phyloP scores from a whole-genome alignment of 495 filamentous ascomycete species.

The Hypomontagnella submonticulosa region DNA sequence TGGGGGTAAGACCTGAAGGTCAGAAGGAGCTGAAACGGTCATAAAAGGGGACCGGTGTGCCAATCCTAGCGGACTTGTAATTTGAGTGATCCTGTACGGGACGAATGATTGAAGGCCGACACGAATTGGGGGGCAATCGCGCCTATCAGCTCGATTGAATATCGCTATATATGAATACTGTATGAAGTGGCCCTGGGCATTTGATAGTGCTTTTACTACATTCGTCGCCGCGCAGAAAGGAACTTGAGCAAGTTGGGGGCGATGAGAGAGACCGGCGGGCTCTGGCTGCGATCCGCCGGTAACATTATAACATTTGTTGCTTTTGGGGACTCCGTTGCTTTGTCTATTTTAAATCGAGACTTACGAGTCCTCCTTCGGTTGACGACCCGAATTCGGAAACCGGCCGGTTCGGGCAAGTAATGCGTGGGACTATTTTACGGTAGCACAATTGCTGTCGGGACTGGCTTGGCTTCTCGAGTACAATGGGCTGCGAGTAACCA shows the following conservation, averaged over 20 bases:
- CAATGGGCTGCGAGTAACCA: conserved; percentile 30
- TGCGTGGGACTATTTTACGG: conserved; percentile 32
- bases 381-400: conserved; percentile 36
- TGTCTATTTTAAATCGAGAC: conserved; percentile 21
- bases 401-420: conserved; percentile 27
- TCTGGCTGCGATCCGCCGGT: conserved; percentile 15
- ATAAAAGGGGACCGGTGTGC: conserved; percentile 21
- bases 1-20: conserved; percentile 4
- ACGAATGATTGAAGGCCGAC: conserved; percentile 18
- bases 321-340: not conserved
- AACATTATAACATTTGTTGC: conserved; percentile 8
- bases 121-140: conserved; percentile 7
- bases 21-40: conserved; percentile 32
- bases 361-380: conserved; percentile 33
- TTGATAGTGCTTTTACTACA: conserved; percentile 3
- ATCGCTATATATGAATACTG: conserved; percentile 8
- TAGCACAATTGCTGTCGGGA: conserved; percentile 33
- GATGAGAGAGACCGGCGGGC: conserved; percentile 2
- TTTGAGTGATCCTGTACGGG: not conserved
- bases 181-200: not conserved
- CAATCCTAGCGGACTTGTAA: conserved; percentile 17
- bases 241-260: conserved; percentile 20
- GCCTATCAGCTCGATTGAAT: conserved; percentile 23
- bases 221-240: conserved; percentile 14
- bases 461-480: conserved; percentile 8